Evolutionary conservation across 75 land plant species (phyloP), one percentile per base, ranked within the genome.

Genomic region (Cryptomeria japonica): DNA sequence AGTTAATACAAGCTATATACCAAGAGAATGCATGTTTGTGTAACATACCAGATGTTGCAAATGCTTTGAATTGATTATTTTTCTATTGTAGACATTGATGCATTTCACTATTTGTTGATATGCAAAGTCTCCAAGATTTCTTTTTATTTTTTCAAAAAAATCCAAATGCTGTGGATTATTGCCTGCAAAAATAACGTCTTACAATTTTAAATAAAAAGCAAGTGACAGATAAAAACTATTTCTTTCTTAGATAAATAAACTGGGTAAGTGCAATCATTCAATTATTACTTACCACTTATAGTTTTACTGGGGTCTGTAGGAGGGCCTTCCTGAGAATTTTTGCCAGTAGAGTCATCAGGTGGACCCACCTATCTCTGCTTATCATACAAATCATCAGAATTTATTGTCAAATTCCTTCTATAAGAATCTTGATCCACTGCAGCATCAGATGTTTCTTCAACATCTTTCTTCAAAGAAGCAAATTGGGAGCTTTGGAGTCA

Each of bases 21-120:
- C 38, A 5, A 37, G 16, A 56, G 25, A 36, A 77, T 16, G 8
- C 38, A 77, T 37, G 79, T 37, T 46, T 28, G 41, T 22, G 32
- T 13, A 16, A 44, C 90, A 39, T 89, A 96, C 99, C 95, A 98
- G 88, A 80, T 42, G 89, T 86, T 94, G 95, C 85, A 98, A 78
- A 84, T 98, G 94, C 44, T 78, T 85, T 56, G 95, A 91, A 34
- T 85, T 89, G 51, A 98, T 95, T 49, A 98, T 95, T 80, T 93
- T 93, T 53, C 93, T 88, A 88, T 91, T 96, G 92, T 91, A 96
- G 22, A 98, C 90, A 82, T 98, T 87, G 79, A 98, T 93, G 85
- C 97, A 95, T 89, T 95, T 98, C 80, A 98, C 88, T 72, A 96
- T 95, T 86, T 94, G 97, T 86, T 94, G 94, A 87, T 94, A 96